Evolutionary conservation across 73 alveolate genomes (phyloP).

Genomic region (Blepharisma japonicum): DNA sequence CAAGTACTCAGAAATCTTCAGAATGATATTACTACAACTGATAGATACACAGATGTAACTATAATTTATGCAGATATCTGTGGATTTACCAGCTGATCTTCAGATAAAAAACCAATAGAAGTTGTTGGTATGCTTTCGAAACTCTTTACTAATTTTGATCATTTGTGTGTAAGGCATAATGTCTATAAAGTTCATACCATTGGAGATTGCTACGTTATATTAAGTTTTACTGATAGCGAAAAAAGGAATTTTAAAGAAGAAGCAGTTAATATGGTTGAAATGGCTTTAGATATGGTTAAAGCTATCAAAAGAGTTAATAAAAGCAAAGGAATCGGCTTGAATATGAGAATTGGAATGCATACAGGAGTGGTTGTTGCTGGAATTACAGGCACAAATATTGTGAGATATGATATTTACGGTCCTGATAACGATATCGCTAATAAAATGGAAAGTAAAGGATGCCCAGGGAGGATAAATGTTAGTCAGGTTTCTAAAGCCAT

Average conservation of each 20-base stretch:
- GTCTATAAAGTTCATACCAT: slow-evolving; percentile 96
- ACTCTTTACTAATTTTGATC: slow-evolving; percentile 90
- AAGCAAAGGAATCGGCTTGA: slow-evolving; percentile 39
- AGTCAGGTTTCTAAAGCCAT: slow-evolving; percentile 44
- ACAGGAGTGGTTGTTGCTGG: slow-evolving; percentile 64
- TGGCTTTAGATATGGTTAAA: slow-evolving; percentile 47
- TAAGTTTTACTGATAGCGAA: slow-evolving; percentile 87
- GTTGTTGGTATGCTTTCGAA: slow-evolving; percentile 89
- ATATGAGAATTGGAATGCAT: slow-evolving; percentile 64
- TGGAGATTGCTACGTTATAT: slow-evolving; percentile 96
- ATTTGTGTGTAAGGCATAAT: slow-evolving; percentile 80
- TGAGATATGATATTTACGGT: slow-evolving; percentile 63
- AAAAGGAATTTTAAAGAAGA: slow-evolving; percentile 58
- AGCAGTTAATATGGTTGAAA: slow-evolving; percentile 27
- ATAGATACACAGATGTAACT: slow-evolving; percentile 84
- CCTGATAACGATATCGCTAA: slow-evolving; percentile 53
- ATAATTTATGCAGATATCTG: slow-evolving; percentile 91
- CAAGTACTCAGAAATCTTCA: slow-evolving; percentile 48
- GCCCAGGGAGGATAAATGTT: slow-evolving; percentile 46
- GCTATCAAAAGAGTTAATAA: slow-evolving; percentile 44
- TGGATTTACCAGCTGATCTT: slow-evolving; percentile 71
- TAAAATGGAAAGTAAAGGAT: slow-evolving; percentile 58
- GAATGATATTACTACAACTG: slow-evolving; percentile 79
- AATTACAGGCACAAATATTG: slow-evolving; percentile 57
- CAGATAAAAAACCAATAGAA: slow-evolving; percentile 81